Base-by-base conservation (phyloP, 306 rosid species). In the Oemleria cerasiformis region DNA sequence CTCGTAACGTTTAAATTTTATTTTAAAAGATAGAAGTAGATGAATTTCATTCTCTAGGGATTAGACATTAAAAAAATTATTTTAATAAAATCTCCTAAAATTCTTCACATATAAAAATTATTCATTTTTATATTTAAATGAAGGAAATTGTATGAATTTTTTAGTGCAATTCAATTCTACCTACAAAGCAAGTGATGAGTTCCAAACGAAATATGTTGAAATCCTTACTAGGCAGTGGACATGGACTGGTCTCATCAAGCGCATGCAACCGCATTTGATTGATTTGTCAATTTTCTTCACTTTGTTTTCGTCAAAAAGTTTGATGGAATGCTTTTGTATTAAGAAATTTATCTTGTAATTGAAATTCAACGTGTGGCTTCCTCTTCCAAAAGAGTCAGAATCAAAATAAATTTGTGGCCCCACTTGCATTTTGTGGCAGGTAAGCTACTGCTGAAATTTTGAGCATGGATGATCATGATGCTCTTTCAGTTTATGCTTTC, bases 391-490 rank as follows among this genome's bases (percentile, higher is more conserved):
- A 9, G 41, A 41, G 55, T 42, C 30, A 20, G 16, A 57, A 23
- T 56, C 63, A 53, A 10, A 42, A 9, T 55, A 8, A 54, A 40
- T 16, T 9, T 4, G 54, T 54, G 51, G 15, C 41, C 21, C 16
- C 64, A 6, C 15, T 17, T 2, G 8, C 25, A 72, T 72, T 64
- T 65, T 48, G n/a, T 55, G 57, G 77, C 69, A 56, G 73, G 73
- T 77, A 77, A 65, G 36, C 80, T 62, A 63, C 75, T n/a, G 0
- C 54, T 19, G 64, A 53, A 25, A 34, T 21, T 51, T 64, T 19
- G 61, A 23, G 44, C 53, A 10, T 9, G 43, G 10, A 23, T 41
- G 12, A 30, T 51, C 15, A 16, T 50, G 30, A 1, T 25, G 30
- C 56, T 4, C 20, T 53, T 54, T 54, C 59, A 54, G 8, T 8